These are phyloP conservation scores for Mortierella sp. DNA, from an alignment of 371 early-diverging fungal species.

Conservation along the genomic window DNA sequence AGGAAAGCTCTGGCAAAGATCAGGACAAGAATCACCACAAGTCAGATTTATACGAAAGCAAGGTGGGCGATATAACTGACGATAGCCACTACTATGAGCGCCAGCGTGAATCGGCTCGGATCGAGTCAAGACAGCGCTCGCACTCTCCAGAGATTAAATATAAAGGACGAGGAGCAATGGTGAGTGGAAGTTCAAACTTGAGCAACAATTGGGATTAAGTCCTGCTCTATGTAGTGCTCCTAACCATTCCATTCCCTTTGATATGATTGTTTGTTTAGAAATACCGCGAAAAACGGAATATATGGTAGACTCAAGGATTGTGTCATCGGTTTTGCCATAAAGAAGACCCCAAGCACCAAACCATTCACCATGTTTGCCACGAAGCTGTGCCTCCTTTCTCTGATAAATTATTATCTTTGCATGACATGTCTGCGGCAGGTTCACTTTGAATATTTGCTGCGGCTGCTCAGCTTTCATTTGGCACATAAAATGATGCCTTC, in stretches of 20 bases:
- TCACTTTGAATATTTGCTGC: neutral
- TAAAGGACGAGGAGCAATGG: constrained; percentile 59
- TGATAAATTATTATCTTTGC: too few relatives aligned
- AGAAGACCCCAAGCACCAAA: too few relatives aligned
- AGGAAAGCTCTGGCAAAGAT: neutral
- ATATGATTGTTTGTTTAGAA: constrained; percentile 23
- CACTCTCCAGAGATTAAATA: constrained; percentile 56
- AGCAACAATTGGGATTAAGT: neutral
- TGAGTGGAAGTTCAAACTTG: constrained; percentile 11
- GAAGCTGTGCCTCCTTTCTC: neutral
- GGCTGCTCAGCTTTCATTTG: neutral
- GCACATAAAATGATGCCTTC: neutral
- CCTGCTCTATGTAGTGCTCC: too few relatives aligned
- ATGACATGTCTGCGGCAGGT: neutral
- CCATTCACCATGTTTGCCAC: too few relatives aligned
- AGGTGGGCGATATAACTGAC: neutral
- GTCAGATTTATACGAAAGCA: neutral
- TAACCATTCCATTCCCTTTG: neutral
- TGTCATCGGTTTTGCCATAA: too few relatives aligned
- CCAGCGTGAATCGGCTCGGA: constrained; percentile 1
- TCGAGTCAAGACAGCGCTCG: constrained; percentile 23
- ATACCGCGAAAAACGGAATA: constrained; percentile 40
- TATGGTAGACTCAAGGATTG: constrained; percentile 21
- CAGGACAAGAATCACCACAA: neutral
- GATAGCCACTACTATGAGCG: neutral